Evolutionary conservation across 169 alveolate genomes (phyloP), one percentile per base, ranked within the genome.

Genomic region (Ichthyophthirius multifiliis): DNA sequence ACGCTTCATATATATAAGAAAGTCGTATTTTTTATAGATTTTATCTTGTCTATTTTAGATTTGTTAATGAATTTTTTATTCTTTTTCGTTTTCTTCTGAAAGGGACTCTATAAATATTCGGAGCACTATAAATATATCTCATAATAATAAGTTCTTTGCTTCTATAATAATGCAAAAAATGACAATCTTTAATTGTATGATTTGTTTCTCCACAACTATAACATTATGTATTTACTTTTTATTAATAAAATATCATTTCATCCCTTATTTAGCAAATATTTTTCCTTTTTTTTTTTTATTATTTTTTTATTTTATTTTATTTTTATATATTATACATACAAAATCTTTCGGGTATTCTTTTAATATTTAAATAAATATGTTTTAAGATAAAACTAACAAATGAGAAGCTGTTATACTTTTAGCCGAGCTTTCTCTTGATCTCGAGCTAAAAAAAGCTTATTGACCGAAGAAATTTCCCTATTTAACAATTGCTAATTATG

Each of bases 201-300:
- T 55, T 55, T 27, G 31, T 27, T 9, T 55, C 13, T 0, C 71
- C 71, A 27, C 71, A 55, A 39, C 71, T 55, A 55, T 27, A 55
- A 18, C 71, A 55, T 10, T 34, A 27, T 39, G 31, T 55, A 9
- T 55, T 34, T 23, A 27, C 23, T 27, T 55, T 10, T 12, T 27
- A 27, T 55, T 55, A 27, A 55, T 55, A 55, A 55, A 55, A 10
- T 27, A 27, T 55, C 71, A 55, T 55, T 55, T 55, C 71, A 55
- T 55, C 71, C 13, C 31, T 55, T 0, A 55, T 55, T 10, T 27
- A 34, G 31, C 71, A 55, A 23, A 55, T n/a, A 55, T 18, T 55
- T 55, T 55, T 55, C 71, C 71, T 55, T 20, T 45, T 55, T 55
- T 55, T 15, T 27, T 3, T 27, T 27, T 41, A 55, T 27, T 1